Conservation (phyloP, 129 eudicot genomes). For the Scalesia atractyloides region DNA sequence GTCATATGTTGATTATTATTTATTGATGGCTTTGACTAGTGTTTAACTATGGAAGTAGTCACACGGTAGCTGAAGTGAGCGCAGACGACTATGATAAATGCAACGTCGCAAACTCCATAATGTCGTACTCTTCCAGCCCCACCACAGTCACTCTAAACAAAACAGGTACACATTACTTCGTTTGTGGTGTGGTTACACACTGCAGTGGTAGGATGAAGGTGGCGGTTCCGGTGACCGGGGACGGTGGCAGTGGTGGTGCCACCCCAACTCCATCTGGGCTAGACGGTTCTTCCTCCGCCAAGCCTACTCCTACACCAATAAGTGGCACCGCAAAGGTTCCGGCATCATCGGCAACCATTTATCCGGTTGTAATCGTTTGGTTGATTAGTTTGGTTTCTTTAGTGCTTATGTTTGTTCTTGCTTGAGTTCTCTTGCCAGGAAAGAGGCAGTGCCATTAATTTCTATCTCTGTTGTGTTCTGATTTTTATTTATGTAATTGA, state of each 20-base stretch:
- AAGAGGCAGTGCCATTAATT: constrained; percentile 72
- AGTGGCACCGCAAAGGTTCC: constrained; percentile 24
- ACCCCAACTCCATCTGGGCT: constrained; percentile 32
- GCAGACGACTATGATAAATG: constrained; percentile 43
- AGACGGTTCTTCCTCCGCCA: constrained; percentile 19
- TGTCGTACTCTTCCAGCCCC: constrained; percentile 22
- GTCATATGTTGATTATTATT: background rate
- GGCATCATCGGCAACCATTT: constrained; percentile 10
- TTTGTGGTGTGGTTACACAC: constrained; percentile 48
- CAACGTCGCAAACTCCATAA: constrained; percentile 29
- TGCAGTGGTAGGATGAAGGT: constrained; percentile 53
- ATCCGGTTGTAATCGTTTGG: background rate
- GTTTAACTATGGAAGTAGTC: constrained; percentile 44
- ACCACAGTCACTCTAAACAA: constrained; percentile 38
- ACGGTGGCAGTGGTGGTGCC: constrained; percentile 23
- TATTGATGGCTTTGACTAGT: constrained; percentile 28
- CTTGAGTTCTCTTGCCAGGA: constrained; percentile 53
- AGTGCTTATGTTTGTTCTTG: constrained; percentile 38
- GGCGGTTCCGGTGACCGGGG: constrained; percentile 32
- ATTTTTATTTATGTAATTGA: constrained; percentile 8
- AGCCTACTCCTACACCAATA: constrained; percentile 37
- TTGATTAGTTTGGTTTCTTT: constrained; percentile 26
- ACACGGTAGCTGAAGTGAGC: constrained; percentile 40
- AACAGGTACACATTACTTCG: constrained; percentile 43
- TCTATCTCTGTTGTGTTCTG: background rate